These are phyloP conservation scores for Alternaria gansuensis DNA, from an alignment of 2,329 filamentous ascomycete species.

Conservation along the genomic window DNA sequence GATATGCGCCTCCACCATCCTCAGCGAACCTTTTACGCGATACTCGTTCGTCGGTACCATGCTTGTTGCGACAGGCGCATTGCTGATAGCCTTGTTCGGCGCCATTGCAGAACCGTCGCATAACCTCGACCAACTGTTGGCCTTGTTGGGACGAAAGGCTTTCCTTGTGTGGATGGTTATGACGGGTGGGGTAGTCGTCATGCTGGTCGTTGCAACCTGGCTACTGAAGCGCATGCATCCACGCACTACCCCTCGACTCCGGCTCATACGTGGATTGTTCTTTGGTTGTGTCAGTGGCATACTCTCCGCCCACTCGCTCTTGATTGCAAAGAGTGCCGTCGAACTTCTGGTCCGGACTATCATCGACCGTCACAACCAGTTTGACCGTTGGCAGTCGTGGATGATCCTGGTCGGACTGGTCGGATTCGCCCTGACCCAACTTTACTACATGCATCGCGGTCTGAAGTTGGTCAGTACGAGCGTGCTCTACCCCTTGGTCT, in stretches of 20 bases:
- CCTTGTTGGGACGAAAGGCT: slow-evolving; percentile 73
- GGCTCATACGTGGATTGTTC: slow-evolving; percentile 80
- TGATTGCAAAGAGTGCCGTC: slow-evolving; percentile 95
- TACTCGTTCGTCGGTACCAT: slow-evolving; percentile 92
- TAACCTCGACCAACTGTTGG: slow-evolving; percentile 80
- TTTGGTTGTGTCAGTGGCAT: slow-evolving; percentile 91
- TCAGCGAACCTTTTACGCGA: slow-evolving; percentile 91
- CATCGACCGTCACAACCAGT: slow-evolving; percentile 87
- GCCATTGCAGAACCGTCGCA: slow-evolving; percentile 94
- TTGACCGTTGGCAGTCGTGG: slow-evolving; percentile 95
- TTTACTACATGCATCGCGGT: slow-evolving; percentile 94
- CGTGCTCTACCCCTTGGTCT: slow-evolving; percentile 94
- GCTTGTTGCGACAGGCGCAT: slow-evolving; percentile 86
- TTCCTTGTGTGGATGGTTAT: slow-evolving; percentile 91
- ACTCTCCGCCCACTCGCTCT: slow-evolving; percentile 88
- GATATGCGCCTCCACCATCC: slow-evolving; percentile 90
- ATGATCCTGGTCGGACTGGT: slow-evolving; percentile 84
- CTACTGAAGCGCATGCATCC: slow-evolving; percentile 51
- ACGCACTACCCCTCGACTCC: slow-evolving; percentile 68
- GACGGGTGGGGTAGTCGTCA: slow-evolving; percentile 75
- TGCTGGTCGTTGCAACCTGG: slow-evolving; percentile 66
- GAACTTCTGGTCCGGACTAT: slow-evolving; percentile 90
- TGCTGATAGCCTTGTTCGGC: slow-evolving; percentile 92
- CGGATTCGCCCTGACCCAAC: slow-evolving; percentile 81
- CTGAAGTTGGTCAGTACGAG: slow-evolving; percentile 95